Evolutionary conservation across 495 filamentous ascomycete genomes (phyloP).

Genomic region (Pseudomonodictys pantanalensis): DNA sequence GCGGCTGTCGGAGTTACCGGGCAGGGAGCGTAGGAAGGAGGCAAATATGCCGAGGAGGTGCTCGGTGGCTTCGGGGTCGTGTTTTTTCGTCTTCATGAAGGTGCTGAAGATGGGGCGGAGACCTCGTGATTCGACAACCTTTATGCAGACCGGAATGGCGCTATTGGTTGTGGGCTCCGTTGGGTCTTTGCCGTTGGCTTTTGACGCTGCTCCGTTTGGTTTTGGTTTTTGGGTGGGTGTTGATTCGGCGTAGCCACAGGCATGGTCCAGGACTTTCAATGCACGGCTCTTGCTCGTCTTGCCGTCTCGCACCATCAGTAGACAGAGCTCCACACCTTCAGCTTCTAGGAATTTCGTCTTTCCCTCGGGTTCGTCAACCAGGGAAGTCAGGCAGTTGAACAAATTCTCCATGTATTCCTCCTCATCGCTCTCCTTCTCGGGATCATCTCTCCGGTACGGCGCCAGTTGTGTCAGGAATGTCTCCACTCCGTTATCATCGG

Average conservation of each 20-base stretch:
- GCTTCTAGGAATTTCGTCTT: conserved; percentile 82
- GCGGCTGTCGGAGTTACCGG: conserved; percentile 71
- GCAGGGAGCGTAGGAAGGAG: conserved; percentile 74
- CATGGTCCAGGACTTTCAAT: conserved; percentile 81
- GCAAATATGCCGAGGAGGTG: conserved; percentile 89
- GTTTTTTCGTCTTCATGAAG: conserved; percentile 80
- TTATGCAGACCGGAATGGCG: conserved; percentile 61
- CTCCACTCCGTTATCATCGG: conserved; percentile 70
- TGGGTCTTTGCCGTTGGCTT: conserved; percentile 3
- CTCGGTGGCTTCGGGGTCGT: conserved; percentile 68
- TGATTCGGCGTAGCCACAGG: conserved; percentile 38
- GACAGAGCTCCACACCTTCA: conserved; percentile 85
- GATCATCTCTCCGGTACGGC: conserved; percentile 86
- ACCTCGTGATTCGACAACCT: conserved; percentile 77
- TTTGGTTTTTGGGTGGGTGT: background rate
- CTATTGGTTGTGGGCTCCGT: conserved; percentile 6
- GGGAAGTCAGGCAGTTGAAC: conserved; percentile 77
- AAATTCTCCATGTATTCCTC: conserved; percentile 93
- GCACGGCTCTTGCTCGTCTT: conserved; percentile 77
- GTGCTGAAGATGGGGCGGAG: conserved; percentile 79
- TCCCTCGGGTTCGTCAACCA: conserved; percentile 71
- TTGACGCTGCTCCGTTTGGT: background rate
- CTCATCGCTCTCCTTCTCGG: conserved; percentile 79
- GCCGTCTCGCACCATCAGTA: conserved; percentile 83
- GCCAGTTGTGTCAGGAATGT: conserved; percentile 77